A percentile compares a stretch with the other conserved stretches of the same genome.
phyloP scores from a whole-genome alignment of 2,329 filamentous ascomycete genomes.

The Talaromyces sp. region DNA sequence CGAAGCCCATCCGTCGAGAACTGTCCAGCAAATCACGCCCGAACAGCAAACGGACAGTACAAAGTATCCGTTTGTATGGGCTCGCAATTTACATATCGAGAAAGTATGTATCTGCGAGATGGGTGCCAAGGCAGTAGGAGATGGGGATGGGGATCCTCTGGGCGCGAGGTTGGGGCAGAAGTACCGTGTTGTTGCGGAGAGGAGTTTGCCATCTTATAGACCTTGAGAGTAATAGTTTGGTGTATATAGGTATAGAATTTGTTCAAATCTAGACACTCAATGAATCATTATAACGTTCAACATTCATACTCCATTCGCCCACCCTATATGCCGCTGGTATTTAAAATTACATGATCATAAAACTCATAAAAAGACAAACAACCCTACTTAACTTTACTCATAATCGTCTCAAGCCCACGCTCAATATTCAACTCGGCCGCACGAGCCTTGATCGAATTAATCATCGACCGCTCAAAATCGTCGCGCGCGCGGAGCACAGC shows the following conservation, averaged over 20 bases:
- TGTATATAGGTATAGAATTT: neutral
- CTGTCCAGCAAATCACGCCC: neutral
- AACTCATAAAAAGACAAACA: neutral
- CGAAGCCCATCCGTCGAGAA: slow-evolving; percentile 10
- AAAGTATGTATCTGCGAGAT: slow-evolving; percentile 76
- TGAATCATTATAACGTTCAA: neutral
- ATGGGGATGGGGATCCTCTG: slow-evolving; percentile 31
- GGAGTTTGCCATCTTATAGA: slow-evolving; percentile 14
- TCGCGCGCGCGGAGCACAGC: slow-evolving; percentile 78
- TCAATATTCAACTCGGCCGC: slow-evolving; percentile 81
- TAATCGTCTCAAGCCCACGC: slow-evolving; percentile 81
- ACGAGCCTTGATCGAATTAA: slow-evolving; percentile 79
- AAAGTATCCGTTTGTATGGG: slow-evolving; percentile 57
- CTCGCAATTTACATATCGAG: slow-evolving; percentile 60
- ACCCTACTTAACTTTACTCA: slow-evolving; percentile 79
- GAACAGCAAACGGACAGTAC: slow-evolving; percentile 16
- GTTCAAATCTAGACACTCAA: neutral
- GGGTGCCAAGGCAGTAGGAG: slow-evolving; percentile 66
- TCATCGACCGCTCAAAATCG: slow-evolving; percentile 87
- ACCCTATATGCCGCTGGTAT: neutral
- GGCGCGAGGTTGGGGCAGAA: slow-evolving; percentile 46
- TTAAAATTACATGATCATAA: neutral
- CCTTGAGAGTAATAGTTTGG: too few species aligned
- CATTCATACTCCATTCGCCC: neutral
- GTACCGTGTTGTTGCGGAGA: slow-evolving; percentile 46